Percentiles rank a stretch among this genome's conserved stretches.
These are phyloP conservation scores for Sugiyamaella paludigena DNA, from an alignment of 1,139 yeast species.

Conservation along the genomic window DNA sequence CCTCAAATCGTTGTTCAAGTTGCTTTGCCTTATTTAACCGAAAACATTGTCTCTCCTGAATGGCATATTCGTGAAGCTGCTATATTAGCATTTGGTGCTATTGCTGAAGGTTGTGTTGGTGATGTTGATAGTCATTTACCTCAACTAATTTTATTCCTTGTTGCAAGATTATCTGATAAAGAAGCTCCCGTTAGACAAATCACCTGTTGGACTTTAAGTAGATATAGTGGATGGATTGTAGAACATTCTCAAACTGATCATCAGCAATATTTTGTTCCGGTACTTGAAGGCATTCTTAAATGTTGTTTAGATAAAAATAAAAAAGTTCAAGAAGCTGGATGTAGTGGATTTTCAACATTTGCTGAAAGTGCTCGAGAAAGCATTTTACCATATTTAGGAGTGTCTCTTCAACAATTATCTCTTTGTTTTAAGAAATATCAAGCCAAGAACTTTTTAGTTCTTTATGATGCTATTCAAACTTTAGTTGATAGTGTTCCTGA, in stretches of 20 bases:
- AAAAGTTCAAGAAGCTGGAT: constrained; percentile 92
- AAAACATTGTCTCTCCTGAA: constrained; percentile 60
- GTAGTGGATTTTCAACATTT: constrained; percentile 79
- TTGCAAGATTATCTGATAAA: constrained; percentile 69
- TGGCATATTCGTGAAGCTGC: constrained; percentile 96
- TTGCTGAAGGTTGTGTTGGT: constrained; percentile 82
- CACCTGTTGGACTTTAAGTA: constrained; percentile 90
- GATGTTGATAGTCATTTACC: constrained; percentile 72
- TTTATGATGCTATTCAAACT: constrained; percentile 92
- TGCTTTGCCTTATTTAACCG: constrained; percentile 73
- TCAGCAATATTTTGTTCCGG: constrained; percentile 69
- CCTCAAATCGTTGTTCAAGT: constrained; percentile 67
- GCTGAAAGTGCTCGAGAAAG: constrained; percentile 72
- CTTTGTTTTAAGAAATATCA: constrained; percentile 76
- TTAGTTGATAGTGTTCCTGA: constrained; percentile 67
- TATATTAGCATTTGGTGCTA: constrained; percentile 91
- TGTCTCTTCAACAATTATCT: constrained; percentile 66
- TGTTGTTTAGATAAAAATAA: constrained; percentile 82
- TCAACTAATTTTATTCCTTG: constrained; percentile 76
- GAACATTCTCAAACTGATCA: constrained; percentile 48
- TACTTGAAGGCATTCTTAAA: constrained; percentile 68
- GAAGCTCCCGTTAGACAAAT: constrained; percentile 90
- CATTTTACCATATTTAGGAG: constrained; percentile 58
- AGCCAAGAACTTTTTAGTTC: constrained; percentile 71
- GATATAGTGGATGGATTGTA: constrained; percentile 77